Base-by-base conservation (phyloP, 352 stramenopile species). In the Globisporangium radiosum region DNA sequence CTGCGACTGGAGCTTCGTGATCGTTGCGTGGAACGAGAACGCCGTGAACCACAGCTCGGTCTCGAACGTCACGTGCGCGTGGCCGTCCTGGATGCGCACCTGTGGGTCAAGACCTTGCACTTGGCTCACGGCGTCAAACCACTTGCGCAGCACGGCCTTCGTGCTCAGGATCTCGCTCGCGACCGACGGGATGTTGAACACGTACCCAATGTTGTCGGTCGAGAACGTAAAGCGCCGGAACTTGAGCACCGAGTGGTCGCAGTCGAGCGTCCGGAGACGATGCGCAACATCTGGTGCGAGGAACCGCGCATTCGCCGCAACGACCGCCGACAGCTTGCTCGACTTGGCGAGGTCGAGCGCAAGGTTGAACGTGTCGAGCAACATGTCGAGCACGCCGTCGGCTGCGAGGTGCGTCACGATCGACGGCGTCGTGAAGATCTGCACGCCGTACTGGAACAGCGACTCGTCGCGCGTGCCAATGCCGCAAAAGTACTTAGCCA, bases 31-130 rank as follows among this genome's bases (percentile, higher is more conserved):
- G 56, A 98, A 86, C 19, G 85, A 88, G 76, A 98, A 98, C 0
- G 96, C 94, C 7, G 89, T 88, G 40, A 98, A 72, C 94, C 94
- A 99, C 42, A 88, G 70, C 57, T 94, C 86, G 5, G 93, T 94
- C 72, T 99, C 94, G 60, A 95, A 98, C 59, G 97, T 97, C 14
- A 99, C 91, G 64, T 98, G 94, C 4, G 78, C 72, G 40, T 88
- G 68, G 36, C 82, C 78, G 65, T 90, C 78, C 53, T 90, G 77
- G 56, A 90, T 86, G 14, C 84, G 80, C 7, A 80, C 63, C 58
- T 92, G 81, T 37, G 78, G 78, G 50, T 96, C 86, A 39, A 95
- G 69, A 1, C 84, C 84, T 57, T 96, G 86, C 59, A 96, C 80
- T 54, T 86, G 69, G 38, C 73, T 69, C 39, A 96, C 66, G 5